phyloP scores from a whole-genome alignment of 768 basidiomycete species.

The Asterophora parasitica region DNA sequence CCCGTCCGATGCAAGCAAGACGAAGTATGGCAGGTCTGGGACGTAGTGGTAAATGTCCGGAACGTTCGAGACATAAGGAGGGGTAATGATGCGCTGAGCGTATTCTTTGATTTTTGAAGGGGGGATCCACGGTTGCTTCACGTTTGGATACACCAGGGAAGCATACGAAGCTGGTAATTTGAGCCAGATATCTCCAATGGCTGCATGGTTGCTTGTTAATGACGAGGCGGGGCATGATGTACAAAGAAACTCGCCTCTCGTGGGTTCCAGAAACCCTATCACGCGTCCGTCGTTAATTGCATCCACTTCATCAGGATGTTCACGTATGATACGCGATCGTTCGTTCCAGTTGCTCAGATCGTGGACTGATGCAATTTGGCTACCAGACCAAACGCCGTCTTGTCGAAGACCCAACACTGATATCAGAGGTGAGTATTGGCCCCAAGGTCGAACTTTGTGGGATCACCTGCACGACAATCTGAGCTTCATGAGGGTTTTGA shows the following conservation, averaged over 20 bases:
- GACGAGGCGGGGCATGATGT: background rate
- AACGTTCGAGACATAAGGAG: conserved; percentile 40
- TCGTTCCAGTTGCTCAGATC: conserved; percentile 37
- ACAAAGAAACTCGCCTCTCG: conserved; percentile 38
- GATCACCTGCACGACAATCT: conserved; percentile 15
- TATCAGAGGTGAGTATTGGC: background rate
- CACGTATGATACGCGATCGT: conserved; percentile 37
- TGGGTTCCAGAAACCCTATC: conserved; percentile 53
- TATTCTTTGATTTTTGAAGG: conserved; percentile 26
- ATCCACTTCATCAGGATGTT: conserved; percentile 49
- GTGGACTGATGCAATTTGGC: conserved; percentile 40
- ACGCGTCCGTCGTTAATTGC: conserved; percentile 40
- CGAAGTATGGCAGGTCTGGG: conserved; percentile 27
- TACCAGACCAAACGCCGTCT: conserved; percentile 36
- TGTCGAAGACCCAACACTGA: conserved; percentile 7
- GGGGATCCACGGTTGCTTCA: conserved; percentile 29
- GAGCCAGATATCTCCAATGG: conserved; percentile 41
- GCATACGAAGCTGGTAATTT: conserved; percentile 33
- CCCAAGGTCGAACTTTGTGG: background rate
- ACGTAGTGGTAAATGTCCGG: conserved; percentile 36
- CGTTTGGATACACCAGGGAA: conserved; percentile 3
- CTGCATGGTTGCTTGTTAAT: conserved; percentile 17
- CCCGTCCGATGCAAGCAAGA: conserved; percentile 41
- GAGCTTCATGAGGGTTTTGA: background rate
- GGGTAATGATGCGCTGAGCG: conserved; percentile 31